Evolutionary conservation across 768 basidiomycete genomes (phyloP), one percentile per base, ranked within the genome.

Genomic region (Lyophyllum decastes): DNA sequence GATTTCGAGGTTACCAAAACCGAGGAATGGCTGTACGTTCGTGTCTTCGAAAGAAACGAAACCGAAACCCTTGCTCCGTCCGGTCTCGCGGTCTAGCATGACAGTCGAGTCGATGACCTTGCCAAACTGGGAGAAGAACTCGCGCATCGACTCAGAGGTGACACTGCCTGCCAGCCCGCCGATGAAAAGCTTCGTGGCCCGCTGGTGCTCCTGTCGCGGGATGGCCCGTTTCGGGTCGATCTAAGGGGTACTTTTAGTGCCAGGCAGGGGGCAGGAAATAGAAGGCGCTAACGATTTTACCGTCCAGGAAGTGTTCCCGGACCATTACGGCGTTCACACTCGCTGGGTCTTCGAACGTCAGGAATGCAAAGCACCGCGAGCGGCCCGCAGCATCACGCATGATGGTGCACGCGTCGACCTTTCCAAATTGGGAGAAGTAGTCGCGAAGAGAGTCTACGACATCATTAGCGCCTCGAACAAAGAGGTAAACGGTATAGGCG

Each of bases 221-320:
- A 98, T 97, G 2, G 97, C 97, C 54, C 96, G 88, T 77, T 99
- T 99, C n/a, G 97, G 97, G 69, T 99, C 97, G 71, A 99, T 99
- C 96, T 99, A 69, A n/a, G 21, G 7, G 21, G 35, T 34, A 52
- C 12, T 38, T 49, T 51, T n/a, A 45, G 59, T 44, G 44, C 40
- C 41, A 33, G 27, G 24, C 21, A 26, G 33, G 33, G 9, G 38
- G 48, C 45, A 40, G 17, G 54, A 48, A 53, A 49, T 44, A 59
- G 41, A 64, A 57, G 61, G 46, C 54, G 81, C 94, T 74, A 72
- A 98, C 97, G 65, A 94, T 92, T 80, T 98, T 98, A 55, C 97
- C 97, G 70, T 99, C 97, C 24, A 99, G 81, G 68, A 88, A 87
- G 70, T 99, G 97, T 71, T 95, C 93, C 64, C 92, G 84, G 38